phyloP scores from a whole-genome alignment of 1,284 basidiomycete species.

The Moesziomyces sp. region DNA sequence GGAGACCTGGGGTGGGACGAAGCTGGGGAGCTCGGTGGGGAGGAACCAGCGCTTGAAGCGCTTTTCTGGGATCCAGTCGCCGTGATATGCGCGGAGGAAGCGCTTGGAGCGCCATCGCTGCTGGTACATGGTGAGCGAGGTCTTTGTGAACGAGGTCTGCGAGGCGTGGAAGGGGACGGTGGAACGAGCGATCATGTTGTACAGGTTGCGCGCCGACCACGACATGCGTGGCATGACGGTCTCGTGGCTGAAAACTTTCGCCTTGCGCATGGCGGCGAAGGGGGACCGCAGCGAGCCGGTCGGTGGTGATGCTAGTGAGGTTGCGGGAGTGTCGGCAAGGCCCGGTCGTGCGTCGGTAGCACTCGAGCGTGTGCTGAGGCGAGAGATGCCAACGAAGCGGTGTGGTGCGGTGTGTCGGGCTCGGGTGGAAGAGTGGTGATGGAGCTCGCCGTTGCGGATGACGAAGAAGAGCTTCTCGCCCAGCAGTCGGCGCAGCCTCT shows the following conservation, averaged over 20 bases:
- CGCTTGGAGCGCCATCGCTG: slow-evolving; percentile 91
- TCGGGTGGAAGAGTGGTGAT: not conserved
- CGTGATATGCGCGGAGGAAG: slow-evolving; percentile 93
- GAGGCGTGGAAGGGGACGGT: slow-evolving; percentile 56
- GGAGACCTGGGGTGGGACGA: slow-evolving; percentile 70
- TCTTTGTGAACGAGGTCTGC: slow-evolving; percentile 74
- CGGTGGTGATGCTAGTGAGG: not conserved
- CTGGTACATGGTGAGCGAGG: slow-evolving; percentile 81
- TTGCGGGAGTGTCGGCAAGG: not conserved
- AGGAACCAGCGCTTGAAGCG: slow-evolving; percentile 96
- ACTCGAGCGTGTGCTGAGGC: no score
- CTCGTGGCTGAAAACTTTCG: slow-evolving; percentile 60
- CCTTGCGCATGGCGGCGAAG: slow-evolving; percentile 54
- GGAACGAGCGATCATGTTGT: slow-evolving; percentile 75
- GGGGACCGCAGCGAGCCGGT: not conserved
- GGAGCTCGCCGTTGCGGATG: not conserved
- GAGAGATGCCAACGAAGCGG: no score
- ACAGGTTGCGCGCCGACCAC: slow-evolving; percentile 82
- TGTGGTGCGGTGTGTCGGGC: not conserved
- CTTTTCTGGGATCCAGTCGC: slow-evolving; percentile 91
- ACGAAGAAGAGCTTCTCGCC: not conserved
- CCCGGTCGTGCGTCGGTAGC: not conserved
- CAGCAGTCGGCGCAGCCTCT: no score
- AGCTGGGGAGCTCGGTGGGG: slow-evolving; percentile 84
- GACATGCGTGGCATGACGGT: slow-evolving; percentile 63